Evolutionary conservation across 768 basidiomycete genomes (phyloP).

Genomic region (Lentinula sp.): DNA sequence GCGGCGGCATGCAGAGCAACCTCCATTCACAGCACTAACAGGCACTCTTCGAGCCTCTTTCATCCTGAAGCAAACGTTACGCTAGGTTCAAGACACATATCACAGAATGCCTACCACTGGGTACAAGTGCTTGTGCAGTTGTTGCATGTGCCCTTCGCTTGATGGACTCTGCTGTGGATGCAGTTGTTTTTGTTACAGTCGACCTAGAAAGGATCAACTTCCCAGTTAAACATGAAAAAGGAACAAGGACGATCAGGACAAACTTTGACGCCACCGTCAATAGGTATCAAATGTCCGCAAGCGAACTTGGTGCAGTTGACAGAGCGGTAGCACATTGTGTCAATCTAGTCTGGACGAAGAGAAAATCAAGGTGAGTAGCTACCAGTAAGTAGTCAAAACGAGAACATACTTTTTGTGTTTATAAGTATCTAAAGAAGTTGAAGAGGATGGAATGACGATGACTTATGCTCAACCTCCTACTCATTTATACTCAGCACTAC

Average conservation of each 20-base stretch:
- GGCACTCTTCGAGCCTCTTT: background rate
- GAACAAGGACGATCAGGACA: background rate
- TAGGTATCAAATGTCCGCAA: conserved; percentile 2
- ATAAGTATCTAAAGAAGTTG: background rate
- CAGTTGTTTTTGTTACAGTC: background rate
- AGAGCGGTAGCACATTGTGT: conserved; percentile 3
- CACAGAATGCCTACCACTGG: background rate
- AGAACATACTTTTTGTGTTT: background rate
- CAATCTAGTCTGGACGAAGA: background rate
- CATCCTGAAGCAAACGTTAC: background rate
- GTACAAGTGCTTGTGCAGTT: background rate
- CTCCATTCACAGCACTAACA: background rate
- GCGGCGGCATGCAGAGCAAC: background rate
- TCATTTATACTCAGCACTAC: background rate
- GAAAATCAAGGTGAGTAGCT: background rate
- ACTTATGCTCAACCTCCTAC: background rate
- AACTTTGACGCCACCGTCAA: background rate
- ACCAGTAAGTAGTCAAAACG: background rate
- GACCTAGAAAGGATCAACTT: background rate
- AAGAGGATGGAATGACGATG: background rate
- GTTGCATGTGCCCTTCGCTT: background rate
- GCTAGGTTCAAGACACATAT: background rate
- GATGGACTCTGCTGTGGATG: background rate
- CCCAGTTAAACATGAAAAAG: background rate
- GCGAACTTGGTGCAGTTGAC: conserved; percentile 1